Evolutionary conservation across 805 yeast genomes (phyloP).

Genomic region (Teunomyces tritomae): DNA sequence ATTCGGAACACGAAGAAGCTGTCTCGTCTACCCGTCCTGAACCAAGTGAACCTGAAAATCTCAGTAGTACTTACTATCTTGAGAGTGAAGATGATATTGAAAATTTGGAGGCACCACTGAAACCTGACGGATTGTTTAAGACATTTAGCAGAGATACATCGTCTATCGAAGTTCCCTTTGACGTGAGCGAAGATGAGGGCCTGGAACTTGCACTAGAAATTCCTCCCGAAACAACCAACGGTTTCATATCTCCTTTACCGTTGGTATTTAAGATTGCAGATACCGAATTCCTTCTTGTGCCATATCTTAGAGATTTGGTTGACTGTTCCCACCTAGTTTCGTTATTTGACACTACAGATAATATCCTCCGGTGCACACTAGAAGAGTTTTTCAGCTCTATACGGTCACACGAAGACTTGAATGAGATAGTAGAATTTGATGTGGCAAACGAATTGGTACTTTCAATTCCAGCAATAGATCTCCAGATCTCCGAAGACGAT

Average conservation of each 20-base stretch:
- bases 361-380: slow-evolving; percentile 15
- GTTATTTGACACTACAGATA: slow-evolving; percentile 21
- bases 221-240: not conserved
- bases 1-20: not conserved
- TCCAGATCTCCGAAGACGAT: slow-evolving; percentile 33
- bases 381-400: slow-evolving; percentile 24
- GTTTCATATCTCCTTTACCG: slow-evolving; percentile 13
- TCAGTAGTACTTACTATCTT: slow-evolving; percentile 10
- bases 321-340: slow-evolving; percentile 22
- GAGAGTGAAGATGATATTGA: slow-evolving; percentile 27
- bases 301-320: slow-evolving; percentile 10
- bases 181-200: slow-evolving; percentile 5
- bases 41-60: not conserved
- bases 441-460: slow-evolving; percentile 27
- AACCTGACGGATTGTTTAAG: not conserved
- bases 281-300: slow-evolving; percentile 27
- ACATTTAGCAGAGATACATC: not conserved
- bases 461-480: slow-evolving; percentile 25
- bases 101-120: slow-evolving; percentile 19
- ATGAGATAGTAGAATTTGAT: slow-evolving; percentile 21
- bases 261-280: slow-evolving; percentile 21
- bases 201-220: not conserved
- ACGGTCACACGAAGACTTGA: slow-evolving; percentile 25
- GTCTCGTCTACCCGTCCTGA: not conserved
- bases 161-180: not conserved